Evolutionary conservation across 2,329 filamentous ascomycete genomes (phyloP).

Genomic region (Pleoardoris graminearum): DNA sequence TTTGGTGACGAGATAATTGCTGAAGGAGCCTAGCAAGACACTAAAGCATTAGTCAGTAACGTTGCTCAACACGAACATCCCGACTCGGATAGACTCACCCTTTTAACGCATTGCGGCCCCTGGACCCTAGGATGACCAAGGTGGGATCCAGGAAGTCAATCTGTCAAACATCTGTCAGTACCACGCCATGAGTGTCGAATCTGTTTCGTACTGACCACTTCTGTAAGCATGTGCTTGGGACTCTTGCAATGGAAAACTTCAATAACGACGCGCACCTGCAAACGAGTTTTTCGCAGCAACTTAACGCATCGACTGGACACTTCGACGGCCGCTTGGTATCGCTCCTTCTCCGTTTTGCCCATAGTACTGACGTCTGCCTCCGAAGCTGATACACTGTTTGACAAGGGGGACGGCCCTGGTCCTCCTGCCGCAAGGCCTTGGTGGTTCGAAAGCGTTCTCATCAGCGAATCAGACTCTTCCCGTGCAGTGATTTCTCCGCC

Average conservation of each 20-base stretch:
- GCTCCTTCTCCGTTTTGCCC: slow-evolving; percentile 70
- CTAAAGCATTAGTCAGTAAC: slow-evolving; percentile 52
- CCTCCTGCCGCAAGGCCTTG: slow-evolving; percentile 38
- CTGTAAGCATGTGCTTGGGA: slow-evolving; percentile 91
- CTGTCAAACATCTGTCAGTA: slow-evolving; percentile 44
- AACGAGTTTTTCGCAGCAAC: slow-evolving; percentile 82
- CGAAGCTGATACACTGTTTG: slow-evolving; percentile 39
- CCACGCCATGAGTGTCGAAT: slow-evolving; percentile 11
- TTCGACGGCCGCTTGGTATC: slow-evolving; percentile 76
- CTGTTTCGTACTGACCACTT: slow-evolving; percentile 64
- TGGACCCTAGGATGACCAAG: slow-evolving; percentile 87
- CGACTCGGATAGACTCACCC: slow-evolving; percentile 64
- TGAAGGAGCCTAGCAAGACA: slow-evolving; percentile 93
- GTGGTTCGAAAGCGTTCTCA: slow-evolving; percentile 63
- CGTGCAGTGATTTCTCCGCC: slow-evolving; percentile 69
- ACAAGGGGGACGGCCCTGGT: slow-evolving; percentile 36
- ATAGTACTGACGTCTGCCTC: slow-evolving; percentile 47
- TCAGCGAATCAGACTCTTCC: slow-evolving; percentile 72
- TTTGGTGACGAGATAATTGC: slow-evolving; percentile 96
- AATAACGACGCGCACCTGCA: slow-evolving; percentile 91
- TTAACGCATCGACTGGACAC: slow-evolving; percentile 86
- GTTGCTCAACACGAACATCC: slow-evolving; percentile 12
- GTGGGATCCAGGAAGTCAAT: slow-evolving; percentile 93
- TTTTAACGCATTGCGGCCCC: slow-evolving; percentile 89
- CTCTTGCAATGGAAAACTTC: slow-evolving; percentile 99